A percentile compares a stretch with the other conserved stretches of the same genome.
These are phyloP conservation scores for Xylaria polymorpha DNA, from an alignment of 2,329 filamentous ascomycete genomes.

Conservation along the genomic window DNA sequence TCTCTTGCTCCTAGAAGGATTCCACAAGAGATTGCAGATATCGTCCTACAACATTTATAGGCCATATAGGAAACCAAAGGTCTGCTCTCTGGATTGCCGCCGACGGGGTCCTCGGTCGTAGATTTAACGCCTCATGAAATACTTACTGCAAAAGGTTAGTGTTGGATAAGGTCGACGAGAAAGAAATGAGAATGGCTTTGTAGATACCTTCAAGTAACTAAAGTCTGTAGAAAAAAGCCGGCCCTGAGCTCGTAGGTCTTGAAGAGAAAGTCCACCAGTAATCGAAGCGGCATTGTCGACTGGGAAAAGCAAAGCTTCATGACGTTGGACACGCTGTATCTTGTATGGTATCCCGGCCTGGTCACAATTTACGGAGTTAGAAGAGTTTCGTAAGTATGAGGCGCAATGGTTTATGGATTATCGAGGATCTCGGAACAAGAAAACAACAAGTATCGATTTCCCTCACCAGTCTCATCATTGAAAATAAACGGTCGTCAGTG, in stretches of 20 bases:
- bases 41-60: neutral
- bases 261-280: conserved; percentile 47
- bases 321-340: conserved; percentile 51
- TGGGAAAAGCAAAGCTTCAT: conserved; percentile 53
- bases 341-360: conserved; percentile 55
- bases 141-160: conserved; percentile 21
- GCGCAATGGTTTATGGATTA: neutral
- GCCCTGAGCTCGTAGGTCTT: conserved; percentile 50
- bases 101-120: neutral
- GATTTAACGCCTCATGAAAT: neutral
- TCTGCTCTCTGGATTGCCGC: neutral
- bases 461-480: conserved; percentile 34
- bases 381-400: neutral
- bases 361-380: neutral
- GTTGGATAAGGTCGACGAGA: neutral
- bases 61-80: neutral
- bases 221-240: conserved; percentile 59
- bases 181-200: neutral
- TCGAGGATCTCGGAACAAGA: neutral
- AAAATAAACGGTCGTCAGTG: conserved; percentile 27
- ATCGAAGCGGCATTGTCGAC: conserved; percentile 51
- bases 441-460: neutral
- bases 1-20: neutral
- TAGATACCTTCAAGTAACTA: conserved; percentile 48
- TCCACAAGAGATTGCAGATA: neutral